phyloP scores from a whole-genome alignment of 768 basidiomycete species.

The Agrocybe pediades region DNA sequence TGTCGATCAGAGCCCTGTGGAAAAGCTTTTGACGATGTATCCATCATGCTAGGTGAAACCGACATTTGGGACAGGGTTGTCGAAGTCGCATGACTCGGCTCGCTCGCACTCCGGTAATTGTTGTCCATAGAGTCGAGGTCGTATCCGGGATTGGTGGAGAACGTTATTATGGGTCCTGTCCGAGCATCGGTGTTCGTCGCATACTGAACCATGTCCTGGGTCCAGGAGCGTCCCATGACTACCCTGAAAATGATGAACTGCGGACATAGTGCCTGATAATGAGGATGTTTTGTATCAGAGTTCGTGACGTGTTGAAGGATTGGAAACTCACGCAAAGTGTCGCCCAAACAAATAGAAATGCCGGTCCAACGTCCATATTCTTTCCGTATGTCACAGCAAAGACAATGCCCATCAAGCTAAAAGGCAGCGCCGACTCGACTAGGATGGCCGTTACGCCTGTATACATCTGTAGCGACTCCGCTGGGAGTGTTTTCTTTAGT shows the following conservation, averaged over 20 bases:
- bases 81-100: background rate
- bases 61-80: background rate
- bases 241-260: constrained; percentile 8
- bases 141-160: background rate
- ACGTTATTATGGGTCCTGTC: background rate
- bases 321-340: background rate
- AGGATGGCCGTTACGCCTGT: constrained; percentile 2
- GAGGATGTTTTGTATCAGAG: background rate
- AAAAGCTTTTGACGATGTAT: background rate
- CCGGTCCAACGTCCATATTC: background rate
- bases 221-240: constrained; percentile 4
- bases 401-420: background rate
- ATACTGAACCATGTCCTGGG: background rate
- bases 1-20: background rate
- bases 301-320: background rate
- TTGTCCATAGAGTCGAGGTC: background rate
- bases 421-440: constrained; percentile 1
- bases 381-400: constrained; percentile 2
- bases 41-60: background rate
- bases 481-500: background rate
- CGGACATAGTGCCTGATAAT: constrained; percentile 3
- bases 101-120: background rate
- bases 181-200: background rate
- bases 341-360: constrained; percentile 1
- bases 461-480: background rate